A percentile compares a stretch with the other conserved stretches of the same genome.
Evolutionary conservation across 805 yeast species (phyloP).

Genomic region (Candida alai): DNA sequence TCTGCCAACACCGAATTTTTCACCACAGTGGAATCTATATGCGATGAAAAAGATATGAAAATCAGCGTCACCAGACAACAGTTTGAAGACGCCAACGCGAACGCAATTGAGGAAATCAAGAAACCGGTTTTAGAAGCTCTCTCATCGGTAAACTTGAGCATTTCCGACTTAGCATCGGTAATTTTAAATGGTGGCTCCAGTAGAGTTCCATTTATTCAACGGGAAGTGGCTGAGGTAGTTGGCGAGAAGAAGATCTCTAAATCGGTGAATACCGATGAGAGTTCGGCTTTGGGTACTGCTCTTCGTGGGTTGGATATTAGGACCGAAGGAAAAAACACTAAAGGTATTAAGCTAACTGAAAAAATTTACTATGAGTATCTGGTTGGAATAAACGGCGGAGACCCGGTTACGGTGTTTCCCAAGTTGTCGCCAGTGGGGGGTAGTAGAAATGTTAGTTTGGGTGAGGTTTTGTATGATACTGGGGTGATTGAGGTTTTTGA

Average conservation of each 20-base stretch:
- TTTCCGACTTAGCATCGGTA: constrained; percentile 54
- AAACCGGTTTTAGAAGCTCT: constrained; percentile 56
- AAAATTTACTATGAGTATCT: constrained; percentile 42
- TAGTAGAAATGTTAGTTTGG: constrained; percentile 32
- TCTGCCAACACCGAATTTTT: constrained; percentile 83
- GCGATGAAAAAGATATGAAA: constrained; percentile 71
- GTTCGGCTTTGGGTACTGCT: constrained; percentile 89
- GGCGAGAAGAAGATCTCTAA: constrained; percentile 66
- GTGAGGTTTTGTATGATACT: constrained; percentile 25
- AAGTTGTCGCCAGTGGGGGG: constrained; percentile 40
- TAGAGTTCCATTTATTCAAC: constrained; percentile 84
- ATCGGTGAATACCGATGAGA: constrained; percentile 93
- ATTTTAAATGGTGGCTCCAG: constrained; percentile 88
- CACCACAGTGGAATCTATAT: constrained; percentile 73
- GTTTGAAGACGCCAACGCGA: constrained; percentile 58
- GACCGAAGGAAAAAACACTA: constrained; percentile 61
- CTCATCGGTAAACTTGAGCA: constrained; percentile 19
- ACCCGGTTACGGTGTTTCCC: constrained; percentile 36
- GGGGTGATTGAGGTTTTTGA: constrained; percentile 36
- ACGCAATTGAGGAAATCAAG: constrained; percentile 42
- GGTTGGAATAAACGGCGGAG: constrained; percentile 21
- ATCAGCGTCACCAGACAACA: constrained; percentile 70
- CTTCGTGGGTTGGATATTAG: constrained; percentile 68
- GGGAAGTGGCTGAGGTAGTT: constrained; percentile 47
- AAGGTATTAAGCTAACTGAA: constrained; percentile 58